Evolutionary conservation across 2,329 filamentous ascomycete genomes (phyloP).

Genomic region (Cladophialophora chaetospira): DNA sequence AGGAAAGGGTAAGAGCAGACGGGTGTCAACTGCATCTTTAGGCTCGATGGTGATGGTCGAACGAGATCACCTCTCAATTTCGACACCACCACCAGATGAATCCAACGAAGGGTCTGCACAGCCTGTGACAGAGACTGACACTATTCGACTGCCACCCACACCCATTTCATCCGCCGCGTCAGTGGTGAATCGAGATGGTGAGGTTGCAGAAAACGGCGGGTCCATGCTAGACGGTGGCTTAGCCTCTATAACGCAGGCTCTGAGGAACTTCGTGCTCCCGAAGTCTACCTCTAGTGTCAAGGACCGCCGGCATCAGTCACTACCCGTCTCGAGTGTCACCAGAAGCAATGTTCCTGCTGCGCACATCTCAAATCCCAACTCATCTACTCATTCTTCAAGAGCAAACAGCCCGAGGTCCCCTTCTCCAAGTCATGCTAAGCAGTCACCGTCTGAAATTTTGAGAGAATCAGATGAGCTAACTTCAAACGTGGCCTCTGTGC

Average conservation of each 20-base stretch:
- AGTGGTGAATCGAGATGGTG: slow-evolving; percentile 46
- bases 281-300: slow-evolving; percentile 39
- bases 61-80: slow-evolving; percentile 39
- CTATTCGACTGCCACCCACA: slow-evolving; percentile 46
- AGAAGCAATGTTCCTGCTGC: slow-evolving; percentile 66
- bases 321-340: slow-evolving; percentile 66
- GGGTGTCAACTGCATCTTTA: slow-evolving; percentile 39
- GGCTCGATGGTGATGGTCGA: slow-evolving; percentile 48
- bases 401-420: slow-evolving; percentile 54
- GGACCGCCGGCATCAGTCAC: slow-evolving; percentile 48
- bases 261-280: slow-evolving; percentile 49
- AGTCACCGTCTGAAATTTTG: slow-evolving; percentile 45
- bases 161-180: slow-evolving; percentile 48
- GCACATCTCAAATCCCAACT: slow-evolving; percentile 69
- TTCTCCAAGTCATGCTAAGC: slow-evolving; percentile 47
- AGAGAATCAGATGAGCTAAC: slow-evolving; percentile 71
- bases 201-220: slow-evolving; percentile 44
- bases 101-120: slow-evolving; percentile 33
- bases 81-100: slow-evolving; percentile 35
- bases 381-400: slow-evolving; percentile 54
- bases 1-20: slow-evolving; percentile 32
- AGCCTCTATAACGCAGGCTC: slow-evolving; percentile 46
- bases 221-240: slow-evolving; percentile 42
- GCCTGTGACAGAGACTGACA: slow-evolving; percentile 37
- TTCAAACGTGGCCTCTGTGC: slow-evolving; percentile 64